phyloP scores from a whole-genome alignment of 2,329 filamentous ascomycete species.

The Trichophyton benhamiae region DNA sequence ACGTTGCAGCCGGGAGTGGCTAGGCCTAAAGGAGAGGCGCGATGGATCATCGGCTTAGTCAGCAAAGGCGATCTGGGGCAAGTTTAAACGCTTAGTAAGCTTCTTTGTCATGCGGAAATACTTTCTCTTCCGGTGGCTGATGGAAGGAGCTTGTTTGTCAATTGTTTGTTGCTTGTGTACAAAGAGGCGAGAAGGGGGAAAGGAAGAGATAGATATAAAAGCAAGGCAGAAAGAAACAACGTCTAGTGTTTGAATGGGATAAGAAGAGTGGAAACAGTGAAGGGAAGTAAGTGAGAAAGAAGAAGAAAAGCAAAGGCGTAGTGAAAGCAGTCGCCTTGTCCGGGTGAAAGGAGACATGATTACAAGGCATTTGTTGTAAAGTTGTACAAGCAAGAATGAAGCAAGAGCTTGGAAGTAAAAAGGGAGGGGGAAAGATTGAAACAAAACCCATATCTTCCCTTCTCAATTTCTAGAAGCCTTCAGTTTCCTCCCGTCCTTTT shows the following conservation, averaged over 20 bases:
- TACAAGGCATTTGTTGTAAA: not conserved
- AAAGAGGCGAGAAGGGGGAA: not conserved
- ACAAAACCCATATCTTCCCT: not conserved
- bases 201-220: not conserved
- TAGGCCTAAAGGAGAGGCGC: not conserved
- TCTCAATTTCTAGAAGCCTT: not conserved
- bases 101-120: not conserved
- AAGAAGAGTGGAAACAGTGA: no score
- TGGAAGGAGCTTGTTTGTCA: not conserved
- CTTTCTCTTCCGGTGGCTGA: not conserved
- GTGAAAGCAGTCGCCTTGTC: not conserved
- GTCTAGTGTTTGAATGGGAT: not conserved
- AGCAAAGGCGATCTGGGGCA: not conserved
- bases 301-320: not conserved
- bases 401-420: no score
- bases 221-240: not conserved
- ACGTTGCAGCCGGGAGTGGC: not conserved
- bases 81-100: not conserved
- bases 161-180: not conserved
- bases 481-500: not conserved
- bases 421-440: not conserved
- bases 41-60: not conserved
- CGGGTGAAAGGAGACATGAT: slow-evolving; percentile 1
- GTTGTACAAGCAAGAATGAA: not conserved
- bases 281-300: not conserved